Conservation (phyloP, 257 asterid species). For the Fraxinus anomala region DNA sequence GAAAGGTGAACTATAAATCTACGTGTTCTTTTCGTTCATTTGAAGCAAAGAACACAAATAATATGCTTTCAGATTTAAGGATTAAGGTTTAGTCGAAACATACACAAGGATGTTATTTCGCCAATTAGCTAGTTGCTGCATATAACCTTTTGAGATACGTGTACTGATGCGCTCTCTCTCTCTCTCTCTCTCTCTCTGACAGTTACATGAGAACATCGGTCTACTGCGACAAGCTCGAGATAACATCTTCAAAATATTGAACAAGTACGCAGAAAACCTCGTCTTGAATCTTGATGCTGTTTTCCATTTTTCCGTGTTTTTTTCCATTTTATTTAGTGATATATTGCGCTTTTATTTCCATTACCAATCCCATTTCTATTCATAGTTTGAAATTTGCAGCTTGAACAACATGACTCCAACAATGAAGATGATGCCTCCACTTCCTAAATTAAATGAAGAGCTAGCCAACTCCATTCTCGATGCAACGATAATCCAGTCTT, state of each 20-base stretch:
- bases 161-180: conserved; percentile 9
- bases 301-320: neutral
- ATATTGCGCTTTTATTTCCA: neutral
- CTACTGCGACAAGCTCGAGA: conserved; percentile 77
- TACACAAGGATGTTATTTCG: neutral
- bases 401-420: conserved; percentile 52
- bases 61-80: neutral
- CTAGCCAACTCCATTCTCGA: conserved; percentile 61
- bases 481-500: conserved; percentile 35
- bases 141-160: neutral
- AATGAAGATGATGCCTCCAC: conserved; percentile 71
- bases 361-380: neutral
- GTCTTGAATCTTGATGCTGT: neutral
- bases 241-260: conserved; percentile 61
- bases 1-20: neutral
- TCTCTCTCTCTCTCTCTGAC: conserved; percentile 1
- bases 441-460: conserved; percentile 65
- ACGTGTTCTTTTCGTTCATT: neutral
- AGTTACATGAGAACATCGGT: conserved; percentile 71
- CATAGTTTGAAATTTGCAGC: conserved; percentile 37
- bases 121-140: neutral
- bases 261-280: conserved; percentile 50
- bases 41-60: too few relatives aligned
- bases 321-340: neutral
- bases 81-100: too few relatives aligned